phyloP scores from a whole-genome alignment of 164 flowering plant genomes.

The Umbilicus rupestris region DNA sequence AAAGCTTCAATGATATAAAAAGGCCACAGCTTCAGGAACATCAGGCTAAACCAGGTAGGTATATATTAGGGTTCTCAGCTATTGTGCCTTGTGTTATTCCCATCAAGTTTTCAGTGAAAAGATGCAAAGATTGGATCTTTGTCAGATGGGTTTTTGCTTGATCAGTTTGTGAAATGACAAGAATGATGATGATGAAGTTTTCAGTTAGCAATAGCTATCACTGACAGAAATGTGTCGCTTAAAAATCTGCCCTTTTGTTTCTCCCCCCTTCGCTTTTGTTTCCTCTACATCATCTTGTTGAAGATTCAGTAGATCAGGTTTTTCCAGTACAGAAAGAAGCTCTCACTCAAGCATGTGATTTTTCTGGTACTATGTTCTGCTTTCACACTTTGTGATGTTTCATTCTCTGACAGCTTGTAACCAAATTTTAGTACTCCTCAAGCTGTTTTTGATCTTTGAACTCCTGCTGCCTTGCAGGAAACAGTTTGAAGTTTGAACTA shows the following conservation, averaged over 20 bases:
- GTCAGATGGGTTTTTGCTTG: background rate
- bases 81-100: background rate
- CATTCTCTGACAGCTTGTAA: constrained; percentile 1
- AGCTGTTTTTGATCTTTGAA: background rate
- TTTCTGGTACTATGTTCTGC: background rate
- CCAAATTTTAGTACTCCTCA: background rate
- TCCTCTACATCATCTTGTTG: background rate
- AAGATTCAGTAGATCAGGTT: background rate
- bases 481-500: background rate
- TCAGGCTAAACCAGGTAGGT: too few relatives aligned
- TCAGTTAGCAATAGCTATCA: background rate
- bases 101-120: background rate
- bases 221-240: background rate
- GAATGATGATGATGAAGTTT: background rate
- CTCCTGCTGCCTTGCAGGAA: background rate
- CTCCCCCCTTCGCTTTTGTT: background rate
- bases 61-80: background rate
- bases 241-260: background rate
- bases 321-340: background rate
- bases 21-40: background rate
- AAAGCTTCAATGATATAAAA: background rate
- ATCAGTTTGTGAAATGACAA: background rate
- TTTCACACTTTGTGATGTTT: constrained; percentile 7
- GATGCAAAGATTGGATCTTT: background rate
- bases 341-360: background rate